Base-by-base conservation (phyloP, 176 grass and related monocot genomes). In the Oryza rufipogon region DNA sequence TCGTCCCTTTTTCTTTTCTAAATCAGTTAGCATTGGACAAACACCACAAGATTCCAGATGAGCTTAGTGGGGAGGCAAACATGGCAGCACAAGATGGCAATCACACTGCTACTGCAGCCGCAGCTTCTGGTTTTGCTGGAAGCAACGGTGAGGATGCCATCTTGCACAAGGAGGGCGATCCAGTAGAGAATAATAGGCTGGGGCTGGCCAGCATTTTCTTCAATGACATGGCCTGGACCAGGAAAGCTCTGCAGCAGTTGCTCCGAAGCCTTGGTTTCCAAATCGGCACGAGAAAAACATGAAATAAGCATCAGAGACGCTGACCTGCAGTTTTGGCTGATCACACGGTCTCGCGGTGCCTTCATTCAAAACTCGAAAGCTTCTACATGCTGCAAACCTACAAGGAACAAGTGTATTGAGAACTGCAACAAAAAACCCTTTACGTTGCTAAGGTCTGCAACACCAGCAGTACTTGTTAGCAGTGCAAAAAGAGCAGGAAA, bases 191-290 rank as follows among this genome's bases (percentile, higher is more conserved):
- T 38, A 38, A 38, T 12, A 46, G 61, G 34, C 68, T 76, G 66
- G 36, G 66, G 28, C 68, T 80, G 60, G 36, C 33, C 38, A 66
- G 41, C 49, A 76, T 88, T 46, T 36, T 89, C 11, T 44, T 19
- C 78, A 92, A 91, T 20, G 93, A 92, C 77, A 63, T 93, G 61
- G 87, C 22, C 51, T 91, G 91, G 95, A 69, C 80, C 17, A 15
- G 58, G 25, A 80, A 86, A 86, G 68, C 75, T 16, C 74, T 95
- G 77, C 70, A 89, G 20, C 85, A 74, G 63, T 13, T 92, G 70
- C 80, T 93, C 68, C 73, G 32, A 41, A 74, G 65, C 79, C 74
- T 98, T 9, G 91, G 89, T 15, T 85, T 98, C 49, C 34, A 84
- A 68, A 66, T 79, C 47, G 84, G 83, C 56, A 76, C 69, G 38